Evolutionary conservation across 2,329 filamentous ascomycete genomes (phyloP), one percentile per base, ranked within the genome.

Genomic region (Penicillium sp.): DNA sequence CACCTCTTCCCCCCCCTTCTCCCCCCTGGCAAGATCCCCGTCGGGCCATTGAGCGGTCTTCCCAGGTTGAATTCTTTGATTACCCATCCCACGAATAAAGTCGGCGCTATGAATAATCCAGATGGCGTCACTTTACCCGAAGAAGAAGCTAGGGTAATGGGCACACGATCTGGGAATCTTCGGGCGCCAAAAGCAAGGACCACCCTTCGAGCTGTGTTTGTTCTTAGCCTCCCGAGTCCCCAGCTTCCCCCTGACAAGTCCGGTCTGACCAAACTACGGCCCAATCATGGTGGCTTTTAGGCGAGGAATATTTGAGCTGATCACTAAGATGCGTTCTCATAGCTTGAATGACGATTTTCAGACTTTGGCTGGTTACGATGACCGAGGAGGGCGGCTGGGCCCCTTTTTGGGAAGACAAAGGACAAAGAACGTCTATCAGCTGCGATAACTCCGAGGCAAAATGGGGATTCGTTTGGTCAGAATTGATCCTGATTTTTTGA

Each of bases 321-420:
- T 66, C 58, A 53, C 31, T 11, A 3, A 28, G 48, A 39, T 34
- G 14, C 38, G 48, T n/a, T 35, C 57, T 34, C 58, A 55, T 52
- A 28, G 6, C 47, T 39, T 34, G 5, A 20, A 41, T 35, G 28
- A 31, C 28, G 28, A 31, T 31, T 31, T 7, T 4, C 28, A 6
- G 28, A 31, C 28, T 31, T 31, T 31, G 7, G 28, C 7, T 6
- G 28, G 28, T 31, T 8, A 31, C 1, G 6, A 7, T 7, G 4
- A 31, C 6, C 20, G 20, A 5, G 4, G 35, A 22, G 5, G 35
- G 7, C 43, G 37, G 12, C n/a, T 45, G 28, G 15, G 49, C 48
- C 63, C 63, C 65, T 63, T 63, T 67, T 65, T 63, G 57, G 60
- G 43, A 58, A 59, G 38, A 59, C 56, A 57, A 53, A 38, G 20